phyloP scores from a whole-genome alignment of 306 rosid species.

The Luffa acutangula region DNA sequence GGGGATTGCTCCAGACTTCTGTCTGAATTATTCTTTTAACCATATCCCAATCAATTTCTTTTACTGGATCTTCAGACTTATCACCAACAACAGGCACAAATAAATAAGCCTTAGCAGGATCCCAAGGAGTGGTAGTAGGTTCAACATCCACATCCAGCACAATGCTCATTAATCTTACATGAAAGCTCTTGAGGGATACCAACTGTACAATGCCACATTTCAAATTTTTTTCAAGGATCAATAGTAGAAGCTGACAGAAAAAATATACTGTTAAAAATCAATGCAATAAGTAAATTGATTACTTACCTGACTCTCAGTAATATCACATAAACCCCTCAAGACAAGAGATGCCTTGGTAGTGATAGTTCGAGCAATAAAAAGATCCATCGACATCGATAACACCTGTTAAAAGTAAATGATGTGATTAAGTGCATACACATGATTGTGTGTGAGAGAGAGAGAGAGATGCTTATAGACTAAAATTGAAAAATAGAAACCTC shows the following conservation, averaged over 20 bases:
- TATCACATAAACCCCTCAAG: constrained; percentile 64
- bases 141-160: constrained; percentile 99
- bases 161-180: constrained; percentile 95
- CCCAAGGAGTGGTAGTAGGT: constrained; percentile 99
- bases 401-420: constrained; percentile 40
- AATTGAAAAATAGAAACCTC: constrained; percentile 49
- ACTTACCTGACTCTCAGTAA: constrained; percentile 76
- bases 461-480: constrained; percentile 10
- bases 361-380: constrained; percentile 97
- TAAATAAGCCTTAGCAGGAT: constrained; percentile 92
- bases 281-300: not conserved
- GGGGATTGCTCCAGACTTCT: constrained; percentile 92
- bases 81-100: constrained; percentile 89
- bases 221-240: constrained; percentile 14
- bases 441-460: not conserved
- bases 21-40: constrained; percentile 65
- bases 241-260: constrained; percentile 12
- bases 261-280: not conserved
- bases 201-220: constrained; percentile 41
- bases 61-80: constrained; percentile 59
- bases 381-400: constrained; percentile 99
- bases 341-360: constrained; percentile 92
- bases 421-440: constrained; percentile 1
- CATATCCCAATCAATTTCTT: constrained; percentile 88
- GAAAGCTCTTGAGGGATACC: constrained; percentile 91